Base-by-base conservation (phyloP, 1,284 basidiomycete genomes). In the Anthracocystis panici-leucophaei region DNA sequence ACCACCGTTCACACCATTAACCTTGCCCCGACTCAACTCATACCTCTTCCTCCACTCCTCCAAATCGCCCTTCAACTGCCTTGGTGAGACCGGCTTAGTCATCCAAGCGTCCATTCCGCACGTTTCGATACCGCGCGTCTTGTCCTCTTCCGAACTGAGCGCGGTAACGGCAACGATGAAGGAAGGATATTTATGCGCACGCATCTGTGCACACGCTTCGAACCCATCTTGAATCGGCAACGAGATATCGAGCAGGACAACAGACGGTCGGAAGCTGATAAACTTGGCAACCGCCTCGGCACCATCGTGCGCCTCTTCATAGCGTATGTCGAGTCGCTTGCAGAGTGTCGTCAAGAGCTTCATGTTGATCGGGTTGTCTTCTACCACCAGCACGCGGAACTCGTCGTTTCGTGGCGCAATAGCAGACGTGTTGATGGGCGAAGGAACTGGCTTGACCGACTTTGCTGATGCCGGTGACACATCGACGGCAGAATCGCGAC, bases 341-440 rank as follows among this genome's bases (percentile, higher is more conserved):
- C 72, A 61, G 2, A 80, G 59, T 7, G 75, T 68, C 21, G 78
- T 77, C 25, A 82, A 65, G 18, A 82, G 65, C 23, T 44, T 49
- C 70, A 82, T 74, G 67, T 82, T 81, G 57, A 81, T 70, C 23
- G 77, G 77, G 44, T 82, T 82, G 71, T 82, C 80, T 56, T 82
- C 80, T 8, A 82, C 80, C 12, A 79, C 63, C 0, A 82, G 70
- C 4, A 79, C 77, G 16, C 65, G 53, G 55, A 80, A 82, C 48
- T 71, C 77, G 33, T 74, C 61, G 12, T 59, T 41, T 23, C 25
- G 20, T 25, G 38, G 33, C 0, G 45, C 7, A 16, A 55, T 4
- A 23, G 35, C 23, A n/a, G 38, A n/a, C 8, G 60, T 73, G 52
- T 57, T 29, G 56, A 62, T 64, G 25, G 54, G 57, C 33, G 49